These are phyloP conservation scores for Phytophthora citrophthora DNA, from an alignment of 352 stramenopile species.

Conservation along the genomic window DNA sequence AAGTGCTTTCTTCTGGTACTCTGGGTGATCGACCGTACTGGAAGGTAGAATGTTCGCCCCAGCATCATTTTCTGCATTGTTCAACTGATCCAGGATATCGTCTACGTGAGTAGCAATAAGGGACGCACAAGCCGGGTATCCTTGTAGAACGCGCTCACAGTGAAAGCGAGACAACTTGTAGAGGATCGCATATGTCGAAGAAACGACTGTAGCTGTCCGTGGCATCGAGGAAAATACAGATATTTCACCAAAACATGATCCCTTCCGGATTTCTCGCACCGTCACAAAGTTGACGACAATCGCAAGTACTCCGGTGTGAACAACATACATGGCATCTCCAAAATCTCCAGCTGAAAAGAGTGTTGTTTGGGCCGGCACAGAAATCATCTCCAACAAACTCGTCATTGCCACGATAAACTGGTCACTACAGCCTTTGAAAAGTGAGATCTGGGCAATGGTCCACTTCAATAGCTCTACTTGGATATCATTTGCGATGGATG, in stretches of 20 bases:
- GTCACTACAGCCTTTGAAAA: slow-evolving; percentile 67
- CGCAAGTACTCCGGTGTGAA: slow-evolving; percentile 63
- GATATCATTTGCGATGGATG: slow-evolving; percentile 77
- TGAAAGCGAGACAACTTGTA: slow-evolving; percentile 72
- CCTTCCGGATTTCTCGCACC: slow-evolving; percentile 67
- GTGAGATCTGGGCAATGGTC: slow-evolving; percentile 61
- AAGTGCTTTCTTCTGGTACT: too few species aligned
- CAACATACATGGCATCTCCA: slow-evolving; percentile 78
- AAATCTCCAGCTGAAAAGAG: slow-evolving; percentile 64
- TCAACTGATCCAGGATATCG: slow-evolving; percentile 50
- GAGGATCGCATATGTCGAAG: slow-evolving; percentile 63
- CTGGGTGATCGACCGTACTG: too few species aligned
- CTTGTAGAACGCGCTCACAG: slow-evolving; percentile 62
- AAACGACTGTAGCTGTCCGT: slow-evolving; percentile 61
- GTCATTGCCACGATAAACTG: slow-evolving; percentile 74
- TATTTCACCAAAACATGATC: slow-evolving; percentile 74
- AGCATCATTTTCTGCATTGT: slow-evolving; percentile 32
- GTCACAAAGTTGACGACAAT: slow-evolving; percentile 65
- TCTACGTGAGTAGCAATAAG: slow-evolving; percentile 43
- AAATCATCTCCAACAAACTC: slow-evolving; percentile 68
- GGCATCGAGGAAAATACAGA: slow-evolving; percentile 70
- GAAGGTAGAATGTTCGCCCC: too few species aligned
- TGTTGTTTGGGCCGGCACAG: slow-evolving; percentile 56
- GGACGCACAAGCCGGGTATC: slow-evolving; percentile 60
- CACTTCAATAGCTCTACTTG: slow-evolving; percentile 71